A percentile compares a stretch with the other conserved stretches of the same genome.
Evolutionary conservation across 2,329 filamentous ascomycete species (phyloP).

Genomic region (Lecanoromycetidae sp.): DNA sequence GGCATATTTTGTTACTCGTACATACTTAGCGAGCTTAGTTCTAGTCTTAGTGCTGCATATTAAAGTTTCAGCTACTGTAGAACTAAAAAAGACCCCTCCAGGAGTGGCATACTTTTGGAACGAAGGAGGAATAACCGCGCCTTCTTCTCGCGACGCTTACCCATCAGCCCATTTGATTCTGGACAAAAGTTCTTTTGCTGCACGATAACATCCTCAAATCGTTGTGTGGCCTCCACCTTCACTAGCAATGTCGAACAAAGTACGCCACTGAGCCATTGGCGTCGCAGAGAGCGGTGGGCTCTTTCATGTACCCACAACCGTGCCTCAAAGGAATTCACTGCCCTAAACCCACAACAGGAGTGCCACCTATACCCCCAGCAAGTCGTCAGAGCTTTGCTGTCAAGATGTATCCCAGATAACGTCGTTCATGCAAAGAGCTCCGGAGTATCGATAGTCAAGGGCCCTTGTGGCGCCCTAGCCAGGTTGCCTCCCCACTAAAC

Average conservation of each 20-base stretch:
- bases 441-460: conserved; percentile 5
- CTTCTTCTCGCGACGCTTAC: conserved; percentile 5
- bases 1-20: not conserved
- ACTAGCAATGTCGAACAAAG: not conserved
- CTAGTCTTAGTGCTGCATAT: not conserved
- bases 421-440: not conserved
- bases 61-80: conserved; percentile 1
- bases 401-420: not conserved
- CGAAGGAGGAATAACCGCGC: conserved; percentile 4
- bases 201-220: not conserved
- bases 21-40: not conserved
- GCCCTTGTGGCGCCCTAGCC: conserved; percentile 9
- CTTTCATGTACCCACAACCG: conserved; percentile 9
- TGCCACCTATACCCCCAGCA: not conserved
- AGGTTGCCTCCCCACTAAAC: not conserved
- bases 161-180: not conserved
- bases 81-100: conserved; percentile 5
- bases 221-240: not conserved
- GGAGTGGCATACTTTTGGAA: not conserved
- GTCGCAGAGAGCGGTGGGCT: not conserved
- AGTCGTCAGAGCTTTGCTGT: not conserved
- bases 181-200: not conserved
- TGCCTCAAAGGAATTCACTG: conserved; percentile 12
- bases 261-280: conserved; percentile 4
- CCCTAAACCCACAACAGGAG: not conserved